Percentiles rank a stretch among this genome's conserved stretches.
These are phyloP conservation scores for Gymnopus androsaceus DNA, from an alignment of 1,284 basidiomycete genomes.

Conservation along the genomic window DNA sequence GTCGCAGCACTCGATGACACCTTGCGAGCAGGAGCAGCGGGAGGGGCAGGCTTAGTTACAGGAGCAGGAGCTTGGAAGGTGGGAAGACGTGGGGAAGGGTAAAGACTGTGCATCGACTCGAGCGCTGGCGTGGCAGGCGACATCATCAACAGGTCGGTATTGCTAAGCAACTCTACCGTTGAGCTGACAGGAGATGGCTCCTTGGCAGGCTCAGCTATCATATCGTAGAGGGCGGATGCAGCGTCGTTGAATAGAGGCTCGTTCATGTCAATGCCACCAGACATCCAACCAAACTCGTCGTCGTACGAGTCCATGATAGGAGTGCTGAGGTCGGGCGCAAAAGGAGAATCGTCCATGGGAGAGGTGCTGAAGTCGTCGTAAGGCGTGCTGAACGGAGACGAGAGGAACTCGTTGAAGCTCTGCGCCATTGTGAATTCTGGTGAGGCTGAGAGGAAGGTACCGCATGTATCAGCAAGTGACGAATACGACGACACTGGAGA, in stretches of 20 bases:
- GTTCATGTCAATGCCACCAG: not conserved
- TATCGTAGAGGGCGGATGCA: conserved; percentile 10
- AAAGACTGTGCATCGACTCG: conserved; percentile 37
- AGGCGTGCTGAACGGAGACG: conserved; percentile 17
- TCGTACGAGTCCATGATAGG: conserved; percentile 47
- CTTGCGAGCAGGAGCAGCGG: conserved; percentile 44
- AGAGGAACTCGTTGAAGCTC: conserved; percentile 12
- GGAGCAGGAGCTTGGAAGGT: conserved; percentile 25
- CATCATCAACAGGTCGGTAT: conserved; percentile 40
- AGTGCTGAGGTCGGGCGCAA: conserved; percentile 59
- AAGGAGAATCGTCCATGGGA: conserved; percentile 41
- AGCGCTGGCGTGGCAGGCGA: conserved; percentile 47
- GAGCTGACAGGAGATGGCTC: not conserved
- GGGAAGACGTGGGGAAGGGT: conserved; percentile 32
- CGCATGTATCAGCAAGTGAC: conserved; percentile 21
- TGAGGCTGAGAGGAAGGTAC: conserved; percentile 19
- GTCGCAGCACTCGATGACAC: conserved; percentile 31
- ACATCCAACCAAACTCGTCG: conserved; percentile 25
- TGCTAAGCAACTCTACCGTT: conserved; percentile 24
- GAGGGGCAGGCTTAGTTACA: not conserved
- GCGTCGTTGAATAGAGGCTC: conserved; percentile 12
- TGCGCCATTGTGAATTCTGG: conserved; percentile 11
- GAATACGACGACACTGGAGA: not conserved
- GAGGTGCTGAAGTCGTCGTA: conserved; percentile 24
- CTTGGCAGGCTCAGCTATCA: not conserved